Evolutionary conservation across 495 filamentous ascomycete species (phyloP), one percentile per base, ranked within the genome.

Genomic region (Annulohypoxylon moriforme): DNA sequence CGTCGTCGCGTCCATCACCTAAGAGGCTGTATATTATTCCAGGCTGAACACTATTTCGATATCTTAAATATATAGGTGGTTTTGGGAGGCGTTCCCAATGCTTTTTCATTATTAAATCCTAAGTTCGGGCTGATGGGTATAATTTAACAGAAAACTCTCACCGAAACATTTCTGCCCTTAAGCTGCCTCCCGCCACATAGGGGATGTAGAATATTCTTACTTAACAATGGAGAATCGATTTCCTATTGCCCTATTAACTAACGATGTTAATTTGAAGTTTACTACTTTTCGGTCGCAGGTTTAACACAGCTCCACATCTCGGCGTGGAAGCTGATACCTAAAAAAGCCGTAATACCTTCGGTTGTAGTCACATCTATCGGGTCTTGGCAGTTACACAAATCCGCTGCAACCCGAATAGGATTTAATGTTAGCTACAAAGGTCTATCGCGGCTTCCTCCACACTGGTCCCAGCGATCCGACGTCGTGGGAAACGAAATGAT

Each of bases 331-430:
- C 34, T 27, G 16, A 5, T 34, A 34, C n/a, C 29, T 29, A 16
- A 29, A 55, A 34, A 34, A 11, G n/a, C 29, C 27, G 29, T 55
- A n/a, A 55, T 55, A 55, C 27, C 50, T 29, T 55, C 50, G 29
- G 50, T 7, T 34, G n/a, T 16, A 20, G 50, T 55, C 7, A 55
- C 14, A 16, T 55, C 14, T 27, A 7, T 9, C 25, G 8, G 50
- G 29, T 24, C 20, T 55, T 55, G 50, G 29, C 29, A 34, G 50
- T 34, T 10, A 55, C 29, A 34, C 50, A 33, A 55, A 5, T n/a
- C 50, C 29, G 29, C 16, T 34, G 10, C 29, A 34, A 18, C 14
- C 29, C 50, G 47, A n/a, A 40, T 40, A 40, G 10, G 33, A 36
- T 36, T 36, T 13, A 36, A 36, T 36, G 33, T 36, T 11, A 36